These are phyloP conservation scores for Mycena filopes DNA, from an alignment of 768 basidiomycete species.

Conservation along the genomic window DNA sequence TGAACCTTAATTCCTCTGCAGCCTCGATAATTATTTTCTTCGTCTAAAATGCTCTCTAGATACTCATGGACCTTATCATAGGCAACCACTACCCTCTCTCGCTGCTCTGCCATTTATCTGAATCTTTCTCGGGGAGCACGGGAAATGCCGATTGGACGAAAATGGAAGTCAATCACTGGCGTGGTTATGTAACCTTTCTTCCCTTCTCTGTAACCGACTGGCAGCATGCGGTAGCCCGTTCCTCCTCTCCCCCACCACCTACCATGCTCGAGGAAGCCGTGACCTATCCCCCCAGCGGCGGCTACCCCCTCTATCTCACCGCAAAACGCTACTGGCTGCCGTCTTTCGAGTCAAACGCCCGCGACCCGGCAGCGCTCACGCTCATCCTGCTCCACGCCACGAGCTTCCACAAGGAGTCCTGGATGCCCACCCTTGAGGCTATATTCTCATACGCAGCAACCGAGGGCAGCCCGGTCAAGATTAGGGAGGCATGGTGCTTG, in stretches of 20 bases:
- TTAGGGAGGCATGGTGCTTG: constrained; percentile 73
- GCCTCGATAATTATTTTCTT: neutral
- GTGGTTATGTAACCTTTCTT: constrained; percentile 17
- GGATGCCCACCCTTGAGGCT: constrained; percentile 67
- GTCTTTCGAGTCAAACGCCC: constrained; percentile 47
- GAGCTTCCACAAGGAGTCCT: constrained; percentile 81
- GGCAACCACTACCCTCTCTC: neutral
- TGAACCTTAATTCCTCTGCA: constrained; percentile 19
- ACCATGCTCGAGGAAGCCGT: constrained; percentile 35
- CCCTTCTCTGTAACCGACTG: constrained; percentile 9
- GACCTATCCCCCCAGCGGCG: constrained; percentile 49
- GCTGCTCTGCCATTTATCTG: neutral
- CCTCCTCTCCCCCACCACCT: neutral
- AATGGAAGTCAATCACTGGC: constrained; percentile 21
- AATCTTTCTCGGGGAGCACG: neutral
- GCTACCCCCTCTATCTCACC: constrained; percentile 61
- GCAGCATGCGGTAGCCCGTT: constrained; percentile 18
- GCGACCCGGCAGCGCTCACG: constrained; percentile 59
- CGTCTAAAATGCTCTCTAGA: neutral
- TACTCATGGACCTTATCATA: neutral
- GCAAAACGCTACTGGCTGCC: constrained; percentile 68
- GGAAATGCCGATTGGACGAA: neutral
- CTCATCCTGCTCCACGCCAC: constrained; percentile 75
- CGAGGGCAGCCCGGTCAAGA: constrained; percentile 41
- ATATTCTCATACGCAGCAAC: constrained; percentile 51